phyloP scores from a whole-genome alignment of 106 monocot genomes.

The Platanthera zijinensis region DNA sequence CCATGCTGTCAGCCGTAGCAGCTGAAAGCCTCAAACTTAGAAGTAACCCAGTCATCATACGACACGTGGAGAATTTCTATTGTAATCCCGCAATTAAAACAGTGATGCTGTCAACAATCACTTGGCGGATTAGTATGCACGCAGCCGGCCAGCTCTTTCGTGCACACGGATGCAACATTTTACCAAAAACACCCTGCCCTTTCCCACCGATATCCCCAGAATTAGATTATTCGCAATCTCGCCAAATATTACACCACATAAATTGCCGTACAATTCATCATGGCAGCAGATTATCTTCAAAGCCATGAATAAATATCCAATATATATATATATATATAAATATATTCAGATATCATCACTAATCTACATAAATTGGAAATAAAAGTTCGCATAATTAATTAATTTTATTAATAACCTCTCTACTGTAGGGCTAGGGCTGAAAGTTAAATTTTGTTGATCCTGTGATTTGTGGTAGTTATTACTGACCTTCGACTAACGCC shows the following conservation, averaged over 20 bases:
- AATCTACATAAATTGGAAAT: not conserved
- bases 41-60: not conserved
- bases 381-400: conserved; percentile 1
- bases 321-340: not conserved
- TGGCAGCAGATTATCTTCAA: conserved; percentile 2
- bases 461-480: not conserved
- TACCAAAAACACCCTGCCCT: not conserved
- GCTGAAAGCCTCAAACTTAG: not conserved
- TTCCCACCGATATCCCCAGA: not conserved
- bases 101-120: not conserved
- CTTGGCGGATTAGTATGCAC: not conserved
- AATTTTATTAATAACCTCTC: not conserved
- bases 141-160: not conserved
- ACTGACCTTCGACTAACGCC: conserved; percentile 32
- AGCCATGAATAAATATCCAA: conserved; percentile 3
- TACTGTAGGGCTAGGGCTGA: not conserved
- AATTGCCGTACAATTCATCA: not conserved
- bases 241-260: not conserved
- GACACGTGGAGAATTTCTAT: not conserved
- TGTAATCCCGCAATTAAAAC: not conserved
- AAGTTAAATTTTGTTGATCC: not conserved
- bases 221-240: not conserved
- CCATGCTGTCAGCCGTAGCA: not conserved
- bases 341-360: no score
- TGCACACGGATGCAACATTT: not conserved